These are phyloP conservation scores for Clitocybe nebularis DNA, from an alignment of 1,284 basidiomycete species.

Conservation along the genomic window DNA sequence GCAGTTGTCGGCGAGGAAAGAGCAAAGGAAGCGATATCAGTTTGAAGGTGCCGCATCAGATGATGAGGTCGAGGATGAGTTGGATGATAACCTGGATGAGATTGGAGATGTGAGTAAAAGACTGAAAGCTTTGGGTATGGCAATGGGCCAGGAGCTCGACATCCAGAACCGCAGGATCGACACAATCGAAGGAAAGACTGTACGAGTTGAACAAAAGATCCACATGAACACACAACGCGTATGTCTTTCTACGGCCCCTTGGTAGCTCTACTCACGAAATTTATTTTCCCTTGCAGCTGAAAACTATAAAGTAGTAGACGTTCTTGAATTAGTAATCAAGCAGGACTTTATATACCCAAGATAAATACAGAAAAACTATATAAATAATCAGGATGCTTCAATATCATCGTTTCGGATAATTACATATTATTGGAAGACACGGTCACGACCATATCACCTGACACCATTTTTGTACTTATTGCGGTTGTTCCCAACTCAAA, in stretches of 20 bases:
- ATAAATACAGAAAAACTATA: no score
- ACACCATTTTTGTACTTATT: not conserved
- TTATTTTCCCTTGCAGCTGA: conserved; percentile 44
- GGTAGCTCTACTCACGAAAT: conserved; percentile 5
- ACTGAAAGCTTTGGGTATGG: conserved; percentile 80
- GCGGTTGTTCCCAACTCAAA: no score
- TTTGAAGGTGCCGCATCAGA: conserved; percentile 96
- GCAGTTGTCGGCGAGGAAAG: conserved; percentile 50
- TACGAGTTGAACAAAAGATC: conserved; percentile 58
- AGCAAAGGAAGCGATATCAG: conserved; percentile 83
- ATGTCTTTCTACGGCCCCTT: conserved; percentile 20
- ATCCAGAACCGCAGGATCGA: conserved; percentile 72
- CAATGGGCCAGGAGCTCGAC: conserved; percentile 83
- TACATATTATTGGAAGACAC: conserved; percentile 4
- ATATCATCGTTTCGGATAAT: no score
- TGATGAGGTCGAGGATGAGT: conserved; percentile 89
- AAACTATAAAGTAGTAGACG: conserved; percentile 54
- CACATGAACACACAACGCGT: conserved; percentile 71
- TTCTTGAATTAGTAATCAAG: not conserved
- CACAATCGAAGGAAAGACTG: conserved; percentile 67
- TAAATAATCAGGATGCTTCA: no score
- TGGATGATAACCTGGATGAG: conserved; percentile 92
- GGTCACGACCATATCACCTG: conserved; percentile 20
- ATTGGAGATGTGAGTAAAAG: conserved; percentile 78
- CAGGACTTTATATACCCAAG: no score